Base-by-base conservation (phyloP, 495 filamentous ascomycete genomes). In the Neurospora africana region DNA sequence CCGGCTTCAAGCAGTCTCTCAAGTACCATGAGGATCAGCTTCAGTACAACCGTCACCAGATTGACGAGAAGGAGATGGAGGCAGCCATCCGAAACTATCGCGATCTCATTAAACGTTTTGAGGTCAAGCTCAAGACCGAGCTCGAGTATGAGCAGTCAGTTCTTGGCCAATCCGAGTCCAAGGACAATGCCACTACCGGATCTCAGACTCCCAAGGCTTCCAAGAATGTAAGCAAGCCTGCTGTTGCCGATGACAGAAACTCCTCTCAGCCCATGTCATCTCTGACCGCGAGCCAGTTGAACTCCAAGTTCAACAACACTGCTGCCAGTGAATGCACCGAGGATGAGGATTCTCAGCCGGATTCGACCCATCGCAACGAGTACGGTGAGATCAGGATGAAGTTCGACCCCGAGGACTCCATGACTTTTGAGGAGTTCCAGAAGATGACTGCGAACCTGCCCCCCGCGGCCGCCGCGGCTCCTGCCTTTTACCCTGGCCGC, bases 31-130 rank as follows among this genome's bases (percentile, higher is more conserved):
- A 85, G 65, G 77, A 82, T 68, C 84, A 87, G 71, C 74, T 85
- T 40, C 81, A 82, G 58, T 83, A 82, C 75, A 85, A 86, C 53
- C 80, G 78, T 27, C 82, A 87, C 61, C 85, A 87, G 72, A 84
- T 86, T 70, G 84, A 87, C 70, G 84, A 84, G 53, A 81, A 79
- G 43, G 77, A 77, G 37, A 81, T 83, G 69, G 76, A 78, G 41
- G 70, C 72, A 5, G 75, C 78, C 23, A 80, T 78, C 39, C 71
- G 77, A 37, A 78, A 73, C 68, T 70, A 83, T 69, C 75, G 75
- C 70, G 72, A 77, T 17, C 75, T 79, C 44, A 81, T 86, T 36
- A 72, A 74, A 35, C 71, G 74, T 6, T 86, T 86, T 58, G 83
- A 86, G 75, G 38, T 74, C 38, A 79, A 71, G 8, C 74, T 79